Evolutionary conservation across 192 early-diverging fungal species (phyloP), one percentile per base, ranked within the genome.

Genomic region (Podila epicladia): DNA sequence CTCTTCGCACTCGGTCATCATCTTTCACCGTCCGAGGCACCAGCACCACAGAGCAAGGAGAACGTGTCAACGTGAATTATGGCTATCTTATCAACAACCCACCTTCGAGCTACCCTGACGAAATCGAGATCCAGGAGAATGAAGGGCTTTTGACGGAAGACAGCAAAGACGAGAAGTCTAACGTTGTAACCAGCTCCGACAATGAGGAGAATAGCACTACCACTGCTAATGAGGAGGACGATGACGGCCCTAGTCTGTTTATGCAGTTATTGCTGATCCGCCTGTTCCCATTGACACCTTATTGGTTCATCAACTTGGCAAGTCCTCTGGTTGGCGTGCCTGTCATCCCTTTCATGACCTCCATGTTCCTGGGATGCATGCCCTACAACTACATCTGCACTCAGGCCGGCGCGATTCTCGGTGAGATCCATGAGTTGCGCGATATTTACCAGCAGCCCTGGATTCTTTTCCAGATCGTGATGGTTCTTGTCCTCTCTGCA

Each of bases 261-360:
- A 86, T 82, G 83, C 87, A 85, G 70, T 59, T 89, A 9, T 32
- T 89, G n/a, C 82, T 89, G 60, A 82, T 79, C 17, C 67, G 88
- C 45, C 64, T 89, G 15, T 89, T 89, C 58, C 88, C 88, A 19
- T 77, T 89, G 62, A 83, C 86, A 13, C 88, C 88, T 20, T 89
- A 87, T 63, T 89, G 88, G 87, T 87, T 89, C 48, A 85, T 89
- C 66, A 89, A 89, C 29, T 64, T 89, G 73, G 68, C 82, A 12
- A 82, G 86, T 53, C 86, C 88, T 1, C 57, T 89, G 55, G 69
- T 89, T 6, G 80, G 71, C 17, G 73, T 89, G 19, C 83, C 88
- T 28, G 74, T 86, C 22, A 29, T 74, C 3, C 80, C 88, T 2
- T 89, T 89, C 57, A 86, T 89, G 64, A 74, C 76, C 13, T 87